A percentile compares a stretch with the other conserved stretches of the same genome.
Evolutionary conservation across 2,329 filamentous ascomycete species (phyloP).

Genomic region (Neoascochyta sp.): DNA sequence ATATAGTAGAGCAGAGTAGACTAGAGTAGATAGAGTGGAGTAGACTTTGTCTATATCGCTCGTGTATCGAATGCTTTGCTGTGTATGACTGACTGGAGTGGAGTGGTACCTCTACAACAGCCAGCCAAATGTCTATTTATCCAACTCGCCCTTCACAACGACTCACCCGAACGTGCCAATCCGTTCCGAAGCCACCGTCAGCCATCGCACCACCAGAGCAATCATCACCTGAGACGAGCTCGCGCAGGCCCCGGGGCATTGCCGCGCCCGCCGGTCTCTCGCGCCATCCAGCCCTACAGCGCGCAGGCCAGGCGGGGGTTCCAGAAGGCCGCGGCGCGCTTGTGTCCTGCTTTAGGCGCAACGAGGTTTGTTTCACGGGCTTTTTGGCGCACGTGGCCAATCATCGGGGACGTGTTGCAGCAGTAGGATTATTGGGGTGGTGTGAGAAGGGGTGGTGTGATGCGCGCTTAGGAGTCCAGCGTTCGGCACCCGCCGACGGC

Average conservation of each 20-base stretch:
- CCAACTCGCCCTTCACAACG: background rate
- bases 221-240: conserved; percentile 20
- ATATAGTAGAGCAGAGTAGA: conserved; percentile 1
- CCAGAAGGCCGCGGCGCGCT: no score
- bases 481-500: conserved; percentile 20
- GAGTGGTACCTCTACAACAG: conserved; percentile 1
- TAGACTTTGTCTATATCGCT: conserved; percentile 6
- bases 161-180: background rate
- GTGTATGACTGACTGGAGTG: conserved; percentile 3
- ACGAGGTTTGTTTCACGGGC: no score
- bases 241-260: conserved; percentile 5
- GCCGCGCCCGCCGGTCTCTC: no score
- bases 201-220: conserved; percentile 12
- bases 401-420: background rate
- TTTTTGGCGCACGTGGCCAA: no score
- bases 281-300: conserved; percentile 8
- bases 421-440: conserved; percentile 5
- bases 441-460: conserved; percentile 26
- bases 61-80: conserved; percentile 5
- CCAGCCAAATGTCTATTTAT: conserved; percentile 5
- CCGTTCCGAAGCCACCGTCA: conserved; percentile 1
- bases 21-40: conserved; percentile 3
- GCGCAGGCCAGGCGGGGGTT: no score
- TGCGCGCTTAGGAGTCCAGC: conserved; percentile 6
- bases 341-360: no score